Conservation (phyloP, 441 rosid genomes). For the Gossypium schwendimanii region DNA sequence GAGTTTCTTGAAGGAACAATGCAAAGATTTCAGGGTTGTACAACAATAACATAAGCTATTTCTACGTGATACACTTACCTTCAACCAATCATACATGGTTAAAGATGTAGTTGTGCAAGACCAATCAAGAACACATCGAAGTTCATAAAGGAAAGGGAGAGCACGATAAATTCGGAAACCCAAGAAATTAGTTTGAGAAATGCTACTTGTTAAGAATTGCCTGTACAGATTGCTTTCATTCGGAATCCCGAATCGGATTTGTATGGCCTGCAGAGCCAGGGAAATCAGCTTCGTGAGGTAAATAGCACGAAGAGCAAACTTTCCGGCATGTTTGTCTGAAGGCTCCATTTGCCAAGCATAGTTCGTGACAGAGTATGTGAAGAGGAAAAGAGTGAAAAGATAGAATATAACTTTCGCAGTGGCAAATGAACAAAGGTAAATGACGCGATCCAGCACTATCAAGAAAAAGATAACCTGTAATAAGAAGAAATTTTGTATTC, state of each 20-base stretch:
- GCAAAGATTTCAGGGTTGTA: conserved; percentile 3
- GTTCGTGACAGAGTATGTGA: conserved; percentile 46
- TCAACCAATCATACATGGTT: conserved; percentile 85
- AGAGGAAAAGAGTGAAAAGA: conserved; percentile 56
- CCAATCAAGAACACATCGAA: conserved; percentile 75
- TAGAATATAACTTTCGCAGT: conserved; percentile 56
- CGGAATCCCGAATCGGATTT: conserved; percentile 61
- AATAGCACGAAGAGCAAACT: conserved; percentile 56
- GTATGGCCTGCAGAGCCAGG: conserved; percentile 61
- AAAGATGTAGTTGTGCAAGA: conserved; percentile 74
- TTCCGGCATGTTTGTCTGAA: conserved; percentile 40
- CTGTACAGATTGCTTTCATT: conserved; percentile 62
- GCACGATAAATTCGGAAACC: conserved; percentile 73
- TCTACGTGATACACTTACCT: conserved; percentile 32
- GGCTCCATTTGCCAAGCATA: conserved; percentile 57
- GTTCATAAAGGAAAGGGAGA: conserved; percentile 70
- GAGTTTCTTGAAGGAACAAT: conserved; percentile 6
- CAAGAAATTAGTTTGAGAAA: conserved; percentile 53
- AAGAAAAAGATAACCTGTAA: conserved; percentile 66
- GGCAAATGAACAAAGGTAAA: conserved; percentile 70
- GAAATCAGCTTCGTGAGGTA: conserved; percentile 62
- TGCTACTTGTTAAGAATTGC: conserved; percentile 63
- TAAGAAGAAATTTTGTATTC: conserved; percentile 14
- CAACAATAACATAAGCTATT: background rate
- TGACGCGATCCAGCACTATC: conserved; percentile 64